phyloP scores from a whole-genome alignment of 163 green algal genomes.

The Chlorella variabilis region DNA sequence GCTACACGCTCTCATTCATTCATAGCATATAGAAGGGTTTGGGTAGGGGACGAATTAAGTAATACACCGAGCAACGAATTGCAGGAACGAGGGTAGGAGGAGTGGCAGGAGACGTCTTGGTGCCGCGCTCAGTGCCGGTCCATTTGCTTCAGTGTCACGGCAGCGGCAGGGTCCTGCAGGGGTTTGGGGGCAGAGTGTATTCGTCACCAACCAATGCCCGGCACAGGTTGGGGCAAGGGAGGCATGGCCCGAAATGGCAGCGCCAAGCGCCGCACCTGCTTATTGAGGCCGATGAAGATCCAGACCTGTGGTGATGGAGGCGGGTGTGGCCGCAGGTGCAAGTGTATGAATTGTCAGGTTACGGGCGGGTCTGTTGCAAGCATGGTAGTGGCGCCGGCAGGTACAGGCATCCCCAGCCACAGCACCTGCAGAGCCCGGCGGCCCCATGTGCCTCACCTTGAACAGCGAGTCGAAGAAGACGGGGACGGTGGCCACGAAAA shows the following conservation, averaged over 20 bases:
- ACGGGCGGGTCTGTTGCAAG: not conserved
- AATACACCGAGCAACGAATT: no score
- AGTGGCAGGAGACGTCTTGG: no score
- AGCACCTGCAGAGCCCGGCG: not conserved
- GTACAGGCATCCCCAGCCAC: slow-evolving; percentile 36
- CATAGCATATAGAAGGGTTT: no score
- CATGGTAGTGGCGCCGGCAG: not conserved
- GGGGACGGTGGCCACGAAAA: slow-evolving; percentile 78
- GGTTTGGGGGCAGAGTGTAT: no score
- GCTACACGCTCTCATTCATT: no score
- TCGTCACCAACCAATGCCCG: no score
- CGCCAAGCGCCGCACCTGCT: no score
- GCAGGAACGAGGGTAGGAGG: no score
- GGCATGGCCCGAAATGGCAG: no score
- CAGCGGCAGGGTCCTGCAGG: slow-evolving; percentile 85
- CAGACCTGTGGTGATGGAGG: slow-evolving; percentile 25
- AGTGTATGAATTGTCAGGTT: not conserved
- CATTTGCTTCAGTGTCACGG: slow-evolving; percentile 86
- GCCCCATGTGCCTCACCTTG: slow-evolving; percentile 71
- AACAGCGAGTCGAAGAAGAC: slow-evolving; percentile 88
- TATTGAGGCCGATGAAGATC: slow-evolving; percentile 93
- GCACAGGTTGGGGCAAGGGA: no score
- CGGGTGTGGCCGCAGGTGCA: not conserved
- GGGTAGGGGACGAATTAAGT: no score
- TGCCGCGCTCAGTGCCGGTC: slow-evolving; percentile 50